Conservation (phyloP, 352 stramenopile genomes). For the Bremia lactucae region DNA sequence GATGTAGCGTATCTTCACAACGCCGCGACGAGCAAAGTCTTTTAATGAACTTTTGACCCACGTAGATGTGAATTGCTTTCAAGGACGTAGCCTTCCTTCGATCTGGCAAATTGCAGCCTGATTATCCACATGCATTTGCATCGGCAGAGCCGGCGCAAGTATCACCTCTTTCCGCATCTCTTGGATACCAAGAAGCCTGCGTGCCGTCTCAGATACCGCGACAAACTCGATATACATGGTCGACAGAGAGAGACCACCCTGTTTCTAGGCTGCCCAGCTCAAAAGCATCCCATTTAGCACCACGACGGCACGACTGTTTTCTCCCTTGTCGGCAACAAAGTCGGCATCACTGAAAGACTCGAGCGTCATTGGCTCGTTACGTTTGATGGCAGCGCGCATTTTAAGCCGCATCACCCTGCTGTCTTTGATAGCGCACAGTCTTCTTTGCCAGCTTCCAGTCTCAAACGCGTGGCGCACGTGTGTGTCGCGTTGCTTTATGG, state of each 20-base stretch:
- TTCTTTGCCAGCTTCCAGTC: neutral
- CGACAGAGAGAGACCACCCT: neutral
- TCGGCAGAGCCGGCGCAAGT: neutral
- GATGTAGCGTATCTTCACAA: no score
- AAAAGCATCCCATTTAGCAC: neutral
- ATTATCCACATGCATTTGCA: neutral
- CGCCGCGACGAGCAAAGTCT: neutral
- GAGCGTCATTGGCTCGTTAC: neutral
- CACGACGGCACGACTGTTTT: neutral
- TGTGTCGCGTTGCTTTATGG: neutral
- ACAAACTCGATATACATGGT: neutral
- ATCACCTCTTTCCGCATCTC: neutral
- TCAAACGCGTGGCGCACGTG: neutral
- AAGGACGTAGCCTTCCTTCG: neutral
- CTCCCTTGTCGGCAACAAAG: neutral
- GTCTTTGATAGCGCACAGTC: neutral
- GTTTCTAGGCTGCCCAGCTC: neutral
- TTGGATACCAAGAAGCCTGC: neutral
- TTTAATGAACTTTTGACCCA: neutral
- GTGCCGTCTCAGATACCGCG: neutral
- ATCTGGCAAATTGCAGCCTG: neutral
- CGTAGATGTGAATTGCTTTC: neutral
- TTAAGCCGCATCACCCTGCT: neutral
- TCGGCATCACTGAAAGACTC: neutral
- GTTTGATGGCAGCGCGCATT: neutral